A percentile compares a stretch with the other conserved stretches of the same genome.
Evolutionary conservation across 306 rosid species (phyloP).

Genomic region (Prunus armeniaca): DNA sequence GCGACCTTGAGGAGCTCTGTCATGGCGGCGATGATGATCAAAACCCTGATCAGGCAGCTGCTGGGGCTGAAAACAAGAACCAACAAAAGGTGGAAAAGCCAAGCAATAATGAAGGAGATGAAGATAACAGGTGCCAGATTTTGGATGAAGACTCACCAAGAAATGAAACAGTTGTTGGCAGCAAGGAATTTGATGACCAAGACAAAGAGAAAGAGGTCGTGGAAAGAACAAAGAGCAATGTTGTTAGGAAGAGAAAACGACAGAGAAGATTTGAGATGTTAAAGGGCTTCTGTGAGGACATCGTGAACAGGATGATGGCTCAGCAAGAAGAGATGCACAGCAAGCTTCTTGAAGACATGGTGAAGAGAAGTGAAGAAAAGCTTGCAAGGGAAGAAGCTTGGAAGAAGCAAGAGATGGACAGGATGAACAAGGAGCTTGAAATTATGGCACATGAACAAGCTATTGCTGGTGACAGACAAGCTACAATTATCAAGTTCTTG

Average conservation of each 20-base stretch:
- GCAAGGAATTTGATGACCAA: neutral
- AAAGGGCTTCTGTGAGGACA: conserved; percentile 61
- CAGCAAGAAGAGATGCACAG: conserved; percentile 79
- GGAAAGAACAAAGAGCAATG: conserved; percentile 16
- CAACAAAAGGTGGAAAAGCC: conserved; percentile 18
- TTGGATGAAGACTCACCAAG: conserved; percentile 14
- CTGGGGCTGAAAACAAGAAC: conserved; percentile 20
- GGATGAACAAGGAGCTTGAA: conserved; percentile 74
- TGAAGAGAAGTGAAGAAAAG: conserved; percentile 68
- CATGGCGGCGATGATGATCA: conserved; percentile 13
- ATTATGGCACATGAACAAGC: conserved; percentile 66
- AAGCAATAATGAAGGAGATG: conserved; percentile 11
- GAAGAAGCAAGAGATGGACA: conserved; percentile 74
- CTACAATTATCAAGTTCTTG: conserved; percentile 57
- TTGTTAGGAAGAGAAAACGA: conserved; percentile 50
- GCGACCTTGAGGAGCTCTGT: conserved; percentile 64
- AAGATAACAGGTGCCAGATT: too few species aligned
- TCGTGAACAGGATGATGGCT: conserved; percentile 68
- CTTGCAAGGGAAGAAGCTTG: conserved; percentile 64
- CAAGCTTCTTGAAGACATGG: conserved; percentile 66
- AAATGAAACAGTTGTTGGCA: neutral
- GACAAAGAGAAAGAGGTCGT: conserved; percentile 5
- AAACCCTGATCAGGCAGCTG: neutral
- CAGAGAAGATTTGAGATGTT: conserved; percentile 51
- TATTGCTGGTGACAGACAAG: conserved; percentile 59